Evolutionary conservation across 1,139 yeast genomes (phyloP).

Genomic region (Blastobotrys elegans): DNA sequence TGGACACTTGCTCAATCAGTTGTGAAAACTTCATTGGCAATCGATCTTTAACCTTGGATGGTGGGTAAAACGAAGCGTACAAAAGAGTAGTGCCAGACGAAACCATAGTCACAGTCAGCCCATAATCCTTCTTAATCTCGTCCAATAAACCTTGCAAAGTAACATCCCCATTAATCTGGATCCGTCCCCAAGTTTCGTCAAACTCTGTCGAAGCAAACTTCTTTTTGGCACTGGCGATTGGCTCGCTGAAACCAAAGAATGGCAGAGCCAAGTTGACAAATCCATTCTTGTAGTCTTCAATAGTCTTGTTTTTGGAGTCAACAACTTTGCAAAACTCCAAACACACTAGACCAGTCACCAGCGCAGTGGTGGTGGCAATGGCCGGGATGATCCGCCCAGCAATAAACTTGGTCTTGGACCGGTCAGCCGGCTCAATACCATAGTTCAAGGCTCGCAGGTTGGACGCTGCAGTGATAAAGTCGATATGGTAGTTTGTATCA

Average conservation of each 20-base stretch:
- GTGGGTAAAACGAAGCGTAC: slow-evolving; percentile 92
- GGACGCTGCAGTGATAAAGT: slow-evolving; percentile 94
- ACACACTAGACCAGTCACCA: slow-evolving; percentile 92
- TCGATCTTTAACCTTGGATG: slow-evolving; percentile 81
- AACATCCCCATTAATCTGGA: slow-evolving; percentile 71
- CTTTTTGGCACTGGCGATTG: slow-evolving; percentile 77
- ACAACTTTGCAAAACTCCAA: slow-evolving; percentile 88
- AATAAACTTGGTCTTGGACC: slow-evolving; percentile 69
- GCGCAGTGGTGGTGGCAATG: slow-evolving; percentile 95
- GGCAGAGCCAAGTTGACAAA: slow-evolving; percentile 92
- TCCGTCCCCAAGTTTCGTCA: slow-evolving; percentile 95
- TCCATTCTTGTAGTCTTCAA: slow-evolving; percentile 92
- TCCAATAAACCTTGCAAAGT: slow-evolving; percentile 73
- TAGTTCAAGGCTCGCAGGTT: slow-evolving; percentile 93
- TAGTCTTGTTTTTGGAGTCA: slow-evolving; percentile 55
- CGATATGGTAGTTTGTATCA: slow-evolving; percentile 93
- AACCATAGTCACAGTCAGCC: slow-evolving; percentile 82
- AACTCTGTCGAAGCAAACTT: slow-evolving; percentile 66
- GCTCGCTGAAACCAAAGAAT: slow-evolving; percentile 95
- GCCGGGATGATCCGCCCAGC: slow-evolving; percentile 95
- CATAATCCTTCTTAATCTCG: slow-evolving; percentile 73
- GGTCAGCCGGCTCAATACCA: slow-evolving; percentile 56
- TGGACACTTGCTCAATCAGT: slow-evolving; percentile 74
- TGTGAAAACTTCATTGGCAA: slow-evolving; percentile 61
- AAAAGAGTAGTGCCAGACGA: slow-evolving; percentile 86